Evolutionary conservation across 2,329 filamentous ascomycete species (phyloP).

Genomic region (Aspergillus fijiensis): DNA sequence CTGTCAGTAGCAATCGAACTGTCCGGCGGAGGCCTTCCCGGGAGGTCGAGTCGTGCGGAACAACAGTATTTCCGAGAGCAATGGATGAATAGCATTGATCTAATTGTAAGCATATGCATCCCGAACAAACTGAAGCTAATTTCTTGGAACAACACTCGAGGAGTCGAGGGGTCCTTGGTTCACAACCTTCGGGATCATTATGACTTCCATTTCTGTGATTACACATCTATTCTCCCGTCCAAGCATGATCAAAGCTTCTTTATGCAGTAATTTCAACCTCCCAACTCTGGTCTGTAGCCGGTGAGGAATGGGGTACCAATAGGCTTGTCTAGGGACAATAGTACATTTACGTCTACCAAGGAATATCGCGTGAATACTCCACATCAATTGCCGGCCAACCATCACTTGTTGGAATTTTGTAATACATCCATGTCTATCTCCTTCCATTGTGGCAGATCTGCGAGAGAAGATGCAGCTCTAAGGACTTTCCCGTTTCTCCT

Average conservation of each 20-base stretch:
- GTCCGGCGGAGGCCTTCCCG: background rate
- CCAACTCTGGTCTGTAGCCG: too few relatives aligned
- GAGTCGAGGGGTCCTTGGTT: too few relatives aligned
- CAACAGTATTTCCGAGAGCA: conserved; percentile 5
- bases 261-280: too few relatives aligned
- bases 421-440: background rate
- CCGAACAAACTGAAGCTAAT: too few relatives aligned
- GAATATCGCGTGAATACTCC: background rate
- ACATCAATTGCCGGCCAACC: background rate
- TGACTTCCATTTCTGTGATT: too few relatives aligned
- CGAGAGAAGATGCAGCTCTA: background rate
- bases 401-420: background rate
- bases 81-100: background rate
- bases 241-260: too few relatives aligned
- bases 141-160: background rate
- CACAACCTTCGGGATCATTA: too few relatives aligned
- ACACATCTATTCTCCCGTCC: too few relatives aligned
- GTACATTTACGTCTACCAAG: background rate
- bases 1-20: background rate
- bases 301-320: too few relatives aligned
- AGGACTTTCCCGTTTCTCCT: background rate
- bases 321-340: background rate
- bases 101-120: background rate
- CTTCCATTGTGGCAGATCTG: background rate
- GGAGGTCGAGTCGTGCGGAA: conserved; percentile 7